A percentile compares a stretch with the other conserved stretches of the same genome.
Conservation (phyloP, 2,329 filamentous ascomycete genomes). For the Neofusicoccum sp. region DNA sequence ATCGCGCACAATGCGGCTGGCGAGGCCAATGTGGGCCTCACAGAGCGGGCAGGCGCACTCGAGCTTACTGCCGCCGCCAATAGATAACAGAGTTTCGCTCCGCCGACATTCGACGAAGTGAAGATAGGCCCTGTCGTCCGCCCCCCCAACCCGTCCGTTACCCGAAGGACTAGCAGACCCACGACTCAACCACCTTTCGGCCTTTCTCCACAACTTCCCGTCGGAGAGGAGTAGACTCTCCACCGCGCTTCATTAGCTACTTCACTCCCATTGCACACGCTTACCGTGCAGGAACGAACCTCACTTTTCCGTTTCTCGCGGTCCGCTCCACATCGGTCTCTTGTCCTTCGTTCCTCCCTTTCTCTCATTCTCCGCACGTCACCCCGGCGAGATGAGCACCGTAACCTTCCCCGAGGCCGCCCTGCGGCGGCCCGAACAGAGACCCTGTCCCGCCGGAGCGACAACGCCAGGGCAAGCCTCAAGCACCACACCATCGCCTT, state of each 20-base stretch:
- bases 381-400: background rate
- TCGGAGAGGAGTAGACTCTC: background rate
- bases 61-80: background rate
- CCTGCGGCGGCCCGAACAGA: background rate
- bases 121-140: background rate
- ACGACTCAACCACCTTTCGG: background rate
- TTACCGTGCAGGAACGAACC: background rate
- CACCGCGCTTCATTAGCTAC: too few relatives aligned
- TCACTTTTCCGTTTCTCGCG: background rate
- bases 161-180: background rate
- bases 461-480: background rate
- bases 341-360: background rate
- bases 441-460: background rate
- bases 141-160: background rate
- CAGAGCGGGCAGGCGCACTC: background rate
- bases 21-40: background rate
- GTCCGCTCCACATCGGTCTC: background rate
- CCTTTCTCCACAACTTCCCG: background rate
- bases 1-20: constrained; percentile 1
- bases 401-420: background rate
- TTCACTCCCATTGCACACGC: background rate
- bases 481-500: background rate
- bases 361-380: background rate
- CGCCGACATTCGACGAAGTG: background rate
- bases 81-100: background rate